Conservation (phyloP, 768 basidiomycete genomes). For the Boletus pseudo-olivaceus region DNA sequence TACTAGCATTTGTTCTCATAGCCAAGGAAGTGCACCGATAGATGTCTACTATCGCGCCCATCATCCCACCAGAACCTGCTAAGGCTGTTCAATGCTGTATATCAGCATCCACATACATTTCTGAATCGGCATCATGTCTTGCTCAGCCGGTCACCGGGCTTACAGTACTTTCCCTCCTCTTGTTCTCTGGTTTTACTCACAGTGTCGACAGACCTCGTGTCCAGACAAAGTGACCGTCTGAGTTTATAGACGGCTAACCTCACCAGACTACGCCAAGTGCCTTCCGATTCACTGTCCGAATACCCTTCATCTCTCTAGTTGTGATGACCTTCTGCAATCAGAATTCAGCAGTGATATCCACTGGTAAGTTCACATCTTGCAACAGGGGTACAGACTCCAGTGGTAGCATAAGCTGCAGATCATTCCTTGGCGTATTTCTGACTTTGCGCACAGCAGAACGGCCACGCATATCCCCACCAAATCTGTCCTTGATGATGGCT, state of each 20-base stretch:
- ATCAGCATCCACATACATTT: background rate
- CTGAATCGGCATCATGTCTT: background rate
- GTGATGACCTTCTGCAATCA: background rate
- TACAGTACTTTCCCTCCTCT: background rate
- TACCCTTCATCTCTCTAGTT: background rate
- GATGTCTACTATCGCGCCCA: too few relatives aligned
- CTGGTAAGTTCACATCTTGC: background rate
- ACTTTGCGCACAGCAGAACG: background rate
- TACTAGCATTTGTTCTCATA: slow-evolving; percentile 4
- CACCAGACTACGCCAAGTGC: background rate
- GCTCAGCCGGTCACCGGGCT: background rate
- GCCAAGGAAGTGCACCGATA: background rate
- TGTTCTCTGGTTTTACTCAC: background rate
- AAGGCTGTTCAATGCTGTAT: background rate
- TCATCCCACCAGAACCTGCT: too few relatives aligned
- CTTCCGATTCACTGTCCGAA: background rate
- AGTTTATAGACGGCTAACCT: too few relatives aligned
- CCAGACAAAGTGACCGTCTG: background rate
- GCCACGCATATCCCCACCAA: background rate
- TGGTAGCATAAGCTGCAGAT: background rate
- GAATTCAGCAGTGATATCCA: background rate
- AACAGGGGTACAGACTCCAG: background rate
- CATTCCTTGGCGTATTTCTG: background rate
- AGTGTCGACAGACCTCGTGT: too few relatives aligned
- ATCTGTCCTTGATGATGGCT: background rate